These are phyloP conservation scores for Cudoniella acicularis DNA, from an alignment of 495 filamentous ascomycete genomes.

Conservation along the genomic window DNA sequence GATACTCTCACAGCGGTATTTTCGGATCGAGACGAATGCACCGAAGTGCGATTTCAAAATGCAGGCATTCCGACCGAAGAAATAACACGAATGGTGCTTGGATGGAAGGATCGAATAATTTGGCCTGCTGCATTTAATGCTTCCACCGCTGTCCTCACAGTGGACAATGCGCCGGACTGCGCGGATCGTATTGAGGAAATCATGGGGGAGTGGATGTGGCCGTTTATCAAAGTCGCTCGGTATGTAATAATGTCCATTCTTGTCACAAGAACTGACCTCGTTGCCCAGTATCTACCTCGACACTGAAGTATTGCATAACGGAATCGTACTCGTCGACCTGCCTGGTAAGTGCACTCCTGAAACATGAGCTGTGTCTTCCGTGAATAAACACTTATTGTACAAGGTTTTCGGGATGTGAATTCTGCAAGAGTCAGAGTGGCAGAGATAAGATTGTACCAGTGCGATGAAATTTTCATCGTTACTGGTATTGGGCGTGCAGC, in stretches of 20 bases:
- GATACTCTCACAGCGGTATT: not conserved
- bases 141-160: not conserved
- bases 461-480: conserved; percentile 4
- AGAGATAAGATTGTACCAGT: conserved; percentile 7
- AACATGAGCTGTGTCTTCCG: not conserved
- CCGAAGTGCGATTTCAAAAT: conserved; percentile 1
- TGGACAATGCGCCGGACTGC: not conserved
- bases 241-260: not conserved
- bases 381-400: not conserved
- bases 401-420: conserved; percentile 4
- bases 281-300: conserved; percentile 3
- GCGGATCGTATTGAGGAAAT: not conserved
- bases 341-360: not conserved
- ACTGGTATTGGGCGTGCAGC: conserved; percentile 2
- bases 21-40: not conserved
- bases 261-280: not conserved
- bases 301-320: not conserved
- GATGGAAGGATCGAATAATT: conserved; percentile 2
- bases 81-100: not conserved
- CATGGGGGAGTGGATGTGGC: not conserved
- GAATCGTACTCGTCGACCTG: conserved; percentile 3
- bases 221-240: conserved; percentile 6
- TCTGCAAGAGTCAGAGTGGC: conserved; percentile 5
- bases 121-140: not conserved
- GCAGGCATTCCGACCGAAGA: not conserved